phyloP scores from a whole-genome alignment of 2,329 filamentous ascomycete genomes.

The Dothideomycetidae sp. region DNA sequence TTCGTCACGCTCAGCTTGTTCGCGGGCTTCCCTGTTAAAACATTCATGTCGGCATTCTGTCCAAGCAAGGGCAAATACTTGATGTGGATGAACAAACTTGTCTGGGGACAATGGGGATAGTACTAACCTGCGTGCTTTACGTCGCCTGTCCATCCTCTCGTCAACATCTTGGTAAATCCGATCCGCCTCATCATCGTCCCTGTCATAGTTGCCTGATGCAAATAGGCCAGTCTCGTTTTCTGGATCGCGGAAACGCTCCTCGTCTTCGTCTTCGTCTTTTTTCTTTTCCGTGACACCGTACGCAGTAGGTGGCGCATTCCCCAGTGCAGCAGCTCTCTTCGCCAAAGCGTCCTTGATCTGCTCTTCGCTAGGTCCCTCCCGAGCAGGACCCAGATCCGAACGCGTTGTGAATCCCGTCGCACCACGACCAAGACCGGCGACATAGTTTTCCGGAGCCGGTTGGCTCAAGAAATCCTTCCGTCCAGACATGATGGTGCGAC shows the following conservation, averaged over 20 bases:
- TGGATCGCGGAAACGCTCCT: slow-evolving; percentile 81
- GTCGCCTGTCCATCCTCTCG: slow-evolving; percentile 86
- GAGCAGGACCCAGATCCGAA: slow-evolving; percentile 86
- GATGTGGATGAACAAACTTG: slow-evolving; percentile 47
- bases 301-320: slow-evolving; percentile 54
- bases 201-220: slow-evolving; percentile 87
- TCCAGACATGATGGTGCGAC: slow-evolving; percentile 46
- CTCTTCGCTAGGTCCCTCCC: slow-evolving; percentile 90
- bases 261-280: slow-evolving; percentile 59
- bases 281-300: slow-evolving; percentile 57
- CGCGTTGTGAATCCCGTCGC: slow-evolving; percentile 96
- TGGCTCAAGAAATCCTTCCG: slow-evolving; percentile 81
- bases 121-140: slow-evolving; percentile 76
- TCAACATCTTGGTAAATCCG: slow-evolving; percentile 91
- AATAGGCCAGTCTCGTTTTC: slow-evolving; percentile 96
- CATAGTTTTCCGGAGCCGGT: slow-evolving; percentile 49
- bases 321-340: slow-evolving; percentile 76
- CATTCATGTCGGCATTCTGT: too few relatives aligned
- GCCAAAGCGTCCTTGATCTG: slow-evolving; percentile 97
- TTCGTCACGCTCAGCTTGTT: slow-evolving; percentile 79
- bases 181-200: slow-evolving; percentile 95
- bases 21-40: slow-evolving; percentile 78
- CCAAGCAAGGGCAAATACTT: slow-evolving; percentile 60
- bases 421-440: slow-evolving; percentile 91
- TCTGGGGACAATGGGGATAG: slow-evolving; percentile 14